Conservation (phyloP, 2,329 filamentous ascomycete genomes). For the Calonectria pseudoturangicola region DNA sequence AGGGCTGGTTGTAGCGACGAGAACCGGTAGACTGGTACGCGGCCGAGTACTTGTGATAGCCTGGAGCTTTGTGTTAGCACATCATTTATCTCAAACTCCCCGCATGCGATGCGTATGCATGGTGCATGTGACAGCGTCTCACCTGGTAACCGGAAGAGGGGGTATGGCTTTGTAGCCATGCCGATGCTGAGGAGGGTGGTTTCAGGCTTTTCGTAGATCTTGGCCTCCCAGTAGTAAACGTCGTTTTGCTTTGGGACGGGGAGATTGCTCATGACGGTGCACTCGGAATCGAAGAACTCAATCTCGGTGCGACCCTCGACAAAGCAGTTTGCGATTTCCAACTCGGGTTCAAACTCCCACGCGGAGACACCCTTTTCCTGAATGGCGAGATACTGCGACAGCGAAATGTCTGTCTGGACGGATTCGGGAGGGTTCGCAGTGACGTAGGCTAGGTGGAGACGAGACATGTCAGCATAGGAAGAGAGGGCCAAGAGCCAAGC, state of each 20-base stretch:
- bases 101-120: constrained; percentile 28
- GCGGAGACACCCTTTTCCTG: constrained; percentile 99
- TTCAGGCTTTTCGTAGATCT: constrained; percentile 98
- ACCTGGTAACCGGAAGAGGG: constrained; percentile 95
- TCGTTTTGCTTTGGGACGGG: constrained; percentile 99
- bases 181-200: constrained; percentile 91
- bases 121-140: constrained; percentile 58
- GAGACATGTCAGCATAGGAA: constrained; percentile 44
- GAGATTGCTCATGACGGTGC: constrained; percentile 96
- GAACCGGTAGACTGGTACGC: constrained; percentile 93
- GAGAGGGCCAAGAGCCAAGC: constrained; percentile 25
- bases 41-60: constrained; percentile 93
- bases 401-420: constrained; percentile 94
- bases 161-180: constrained; percentile 97
- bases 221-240: constrained; percentile 99
- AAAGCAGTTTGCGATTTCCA: constrained; percentile 99
- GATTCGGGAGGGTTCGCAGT: constrained; percentile 97
- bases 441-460: constrained; percentile 82
- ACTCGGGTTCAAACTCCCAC: constrained; percentile 99
- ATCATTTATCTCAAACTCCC: constrained; percentile 23
- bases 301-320: constrained; percentile 97
- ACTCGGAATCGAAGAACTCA: constrained; percentile 98
- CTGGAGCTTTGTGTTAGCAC: constrained; percentile 61
- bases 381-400: constrained; percentile 98
- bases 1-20: constrained; percentile 94